Evolutionary conservation across 2,329 filamentous ascomycete species (phyloP).

Genomic region (Talaromyces piceae): DNA sequence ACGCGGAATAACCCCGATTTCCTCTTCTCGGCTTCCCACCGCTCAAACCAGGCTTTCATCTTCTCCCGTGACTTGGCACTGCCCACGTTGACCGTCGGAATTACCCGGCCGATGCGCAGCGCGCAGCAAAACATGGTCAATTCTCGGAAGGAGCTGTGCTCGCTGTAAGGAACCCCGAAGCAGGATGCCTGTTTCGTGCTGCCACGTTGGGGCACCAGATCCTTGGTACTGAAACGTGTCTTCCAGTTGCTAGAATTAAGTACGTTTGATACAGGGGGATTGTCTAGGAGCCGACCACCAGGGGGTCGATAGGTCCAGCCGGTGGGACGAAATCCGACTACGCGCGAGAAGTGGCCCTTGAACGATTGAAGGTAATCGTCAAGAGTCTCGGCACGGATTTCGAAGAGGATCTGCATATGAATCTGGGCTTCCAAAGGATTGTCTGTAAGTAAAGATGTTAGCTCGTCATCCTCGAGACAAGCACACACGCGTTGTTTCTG

Average conservation of each 20-base stretch:
- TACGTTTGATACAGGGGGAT: conserved; percentile 57
- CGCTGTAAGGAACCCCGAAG: conserved; percentile 90
- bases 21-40: conserved; percentile 55
- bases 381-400: conserved; percentile 83
- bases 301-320: conserved; percentile 89
- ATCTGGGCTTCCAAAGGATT: conserved; percentile 83
- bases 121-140: conserved; percentile 88
- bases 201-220: conserved; percentile 75
- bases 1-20: conserved; percentile 53
- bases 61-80: conserved; percentile 55
- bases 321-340: conserved; percentile 85
- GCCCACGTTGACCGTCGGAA: conserved; percentile 88
- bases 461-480: conserved; percentile 77
- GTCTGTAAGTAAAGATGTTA: conserved; percentile 67
- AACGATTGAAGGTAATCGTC: conserved; percentile 78
- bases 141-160: conserved; percentile 93
- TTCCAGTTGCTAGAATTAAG: conserved; percentile 67
- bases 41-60: conserved; percentile 61
- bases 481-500: conserved; percentile 77
- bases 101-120: conserved; percentile 76
- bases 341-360: conserved; percentile 72
- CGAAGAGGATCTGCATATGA: conserved; percentile 94
- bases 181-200: conserved; percentile 76
- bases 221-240: conserved; percentile 60
- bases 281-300: conserved; percentile 53